A percentile compares a stretch with the other conserved stretches of the same genome.
Conservation (phyloP, 202 grass and related monocot genomes). For the Dendrocalamus latiflorus region DNA sequence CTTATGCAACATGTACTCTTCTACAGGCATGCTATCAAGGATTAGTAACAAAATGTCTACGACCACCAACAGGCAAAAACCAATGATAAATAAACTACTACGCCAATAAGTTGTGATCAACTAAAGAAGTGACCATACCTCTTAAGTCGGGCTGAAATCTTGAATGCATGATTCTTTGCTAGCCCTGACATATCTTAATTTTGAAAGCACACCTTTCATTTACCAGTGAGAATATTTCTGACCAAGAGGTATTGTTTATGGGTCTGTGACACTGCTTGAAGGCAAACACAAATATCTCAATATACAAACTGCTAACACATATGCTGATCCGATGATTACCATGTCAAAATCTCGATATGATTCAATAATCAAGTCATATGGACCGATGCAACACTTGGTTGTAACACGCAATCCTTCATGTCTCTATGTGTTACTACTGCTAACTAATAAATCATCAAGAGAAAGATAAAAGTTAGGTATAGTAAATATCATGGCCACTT, state of each 20-base stretch:
- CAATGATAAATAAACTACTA: neutral
- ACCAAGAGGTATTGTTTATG: conserved; percentile 24
- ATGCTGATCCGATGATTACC: neutral
- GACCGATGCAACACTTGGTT: neutral
- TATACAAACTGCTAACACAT: neutral
- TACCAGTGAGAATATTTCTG: conserved; percentile 24
- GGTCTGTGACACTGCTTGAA: neutral
- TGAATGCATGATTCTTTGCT: conserved; percentile 17
- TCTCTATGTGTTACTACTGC: too few relatives aligned
- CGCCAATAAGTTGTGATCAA: neutral
- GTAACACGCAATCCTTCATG: conserved; percentile 14
- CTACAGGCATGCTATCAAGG: neutral
- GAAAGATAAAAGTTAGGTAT: too few relatives aligned
- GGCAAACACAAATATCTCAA: neutral
- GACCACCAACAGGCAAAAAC: neutral
- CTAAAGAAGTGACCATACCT: neutral
- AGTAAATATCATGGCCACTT: too few relatives aligned
- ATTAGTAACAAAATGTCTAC: neutral
- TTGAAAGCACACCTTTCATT: conserved; percentile 26
- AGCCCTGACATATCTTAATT: conserved; percentile 23
- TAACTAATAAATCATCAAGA: too few relatives aligned
- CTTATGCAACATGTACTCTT: neutral
- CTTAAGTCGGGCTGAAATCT: neutral
- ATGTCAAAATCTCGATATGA: conserved; percentile 17
- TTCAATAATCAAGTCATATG: conserved; percentile 29